Base-by-base conservation (phyloP, 345 rosid species). In the Aegle marmelos region DNA sequence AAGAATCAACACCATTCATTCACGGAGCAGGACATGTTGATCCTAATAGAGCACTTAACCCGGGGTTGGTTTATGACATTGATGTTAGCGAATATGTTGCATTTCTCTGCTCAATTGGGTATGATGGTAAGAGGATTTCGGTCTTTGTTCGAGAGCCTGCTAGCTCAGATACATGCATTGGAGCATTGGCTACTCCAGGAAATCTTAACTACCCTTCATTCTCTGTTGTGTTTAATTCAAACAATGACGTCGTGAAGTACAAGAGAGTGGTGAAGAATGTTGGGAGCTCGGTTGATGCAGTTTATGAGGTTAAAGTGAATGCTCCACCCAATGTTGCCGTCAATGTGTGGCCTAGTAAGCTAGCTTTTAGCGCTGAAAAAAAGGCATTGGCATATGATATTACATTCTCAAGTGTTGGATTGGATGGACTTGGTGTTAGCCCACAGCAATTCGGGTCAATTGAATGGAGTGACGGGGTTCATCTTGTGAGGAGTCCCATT, bases 1-100 rank as follows among this genome's bases (percentile, higher is more conserved):
- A 88, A 22, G 83, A 88, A 60, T 83, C 97, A 39, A 89, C 90
- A 36, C 90, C 99, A 6, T 94, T 89, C 53, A 39, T 89, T 75
- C 89, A 77, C 1, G 99, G 99, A 22, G 92, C 97, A 1, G 99
- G 98, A 3, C 97, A 94, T 76, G 97, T 92, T 2, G 93, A 90
- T 86, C 99, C 97, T 0, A 94, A 92, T 68, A 77, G 81, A 68
- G 97, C 99, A 27, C 84, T 92, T 48, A 83, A 89, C 67, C 97
- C 97, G 0, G 97, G 98, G 57, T 88, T 96, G 66, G 85, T 96
- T 11, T 94, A 96, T 45, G 97, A 95, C 74, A 82, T 91, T 13
- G 86, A 89, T n/a, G 69, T 74, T 0, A 72, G 57, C 6, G 90
- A 89, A 24, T 92, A 94, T 24, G 72, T 92, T 0, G 74, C 91